Conservation (phyloP, 306 rosid species). For the Citrullus mucosospermus region DNA sequence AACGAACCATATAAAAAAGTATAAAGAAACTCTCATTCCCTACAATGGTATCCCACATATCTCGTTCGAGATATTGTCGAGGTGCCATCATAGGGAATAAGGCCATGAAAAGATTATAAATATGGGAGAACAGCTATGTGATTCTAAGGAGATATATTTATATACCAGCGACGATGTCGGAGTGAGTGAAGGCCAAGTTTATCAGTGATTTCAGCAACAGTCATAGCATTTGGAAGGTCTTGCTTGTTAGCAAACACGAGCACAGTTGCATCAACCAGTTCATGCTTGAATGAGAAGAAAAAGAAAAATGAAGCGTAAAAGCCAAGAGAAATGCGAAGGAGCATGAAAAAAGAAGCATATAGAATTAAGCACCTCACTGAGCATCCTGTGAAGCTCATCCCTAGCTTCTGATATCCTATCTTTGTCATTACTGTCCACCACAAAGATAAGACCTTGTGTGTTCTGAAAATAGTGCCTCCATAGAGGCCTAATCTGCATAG, state of each 20-base stretch:
- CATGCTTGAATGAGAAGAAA: constrained; percentile 32
- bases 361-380: constrained; percentile 49
- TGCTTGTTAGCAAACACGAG: constrained; percentile 54
- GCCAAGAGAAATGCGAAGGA: neutral
- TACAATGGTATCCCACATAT: no score
- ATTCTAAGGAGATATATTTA: neutral
- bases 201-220: constrained; percentile 67
- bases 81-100: neutral
- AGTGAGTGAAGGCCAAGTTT: constrained; percentile 76
- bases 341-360: neutral
- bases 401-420: constrained; percentile 72
- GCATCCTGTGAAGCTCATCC: constrained; percentile 76
- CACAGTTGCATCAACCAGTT: constrained; percentile 43
- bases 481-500: constrained; percentile 60
- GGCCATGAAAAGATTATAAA: neutral
- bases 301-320: neutral
- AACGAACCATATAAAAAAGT: neutral
- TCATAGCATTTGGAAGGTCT: constrained; percentile 53
- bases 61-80: no score
- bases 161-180: constrained; percentile 71
- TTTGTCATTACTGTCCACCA: constrained; percentile 78
- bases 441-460: constrained; percentile 16
- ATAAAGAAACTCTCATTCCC: neutral
- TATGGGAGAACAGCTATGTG: neutral
- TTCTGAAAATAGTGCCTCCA: constrained; percentile 50